These are phyloP conservation scores for Cladophialophora bantiana DNA, from an alignment of 2,329 filamentous ascomycete species.

Conservation along the genomic window DNA sequence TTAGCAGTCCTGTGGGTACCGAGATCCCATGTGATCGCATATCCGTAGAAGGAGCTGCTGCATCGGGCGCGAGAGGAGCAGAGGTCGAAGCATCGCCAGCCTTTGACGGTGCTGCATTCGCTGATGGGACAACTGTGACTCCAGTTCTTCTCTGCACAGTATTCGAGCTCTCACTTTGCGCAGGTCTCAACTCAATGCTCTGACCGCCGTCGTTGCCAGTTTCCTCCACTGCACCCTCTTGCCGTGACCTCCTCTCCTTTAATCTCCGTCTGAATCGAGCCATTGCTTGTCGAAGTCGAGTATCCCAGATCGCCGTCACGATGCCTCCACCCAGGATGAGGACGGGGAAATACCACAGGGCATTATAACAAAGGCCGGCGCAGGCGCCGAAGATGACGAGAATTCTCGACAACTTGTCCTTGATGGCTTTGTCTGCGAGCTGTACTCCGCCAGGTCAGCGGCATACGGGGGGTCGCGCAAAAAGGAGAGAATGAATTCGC, in stretches of 20 bases:
- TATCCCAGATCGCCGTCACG: conserved; percentile 64
- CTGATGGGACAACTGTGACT: neutral
- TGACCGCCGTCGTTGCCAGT: conserved; percentile 6
- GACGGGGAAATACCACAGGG: conserved; percentile 76
- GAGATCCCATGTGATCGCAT: conserved; percentile 45
- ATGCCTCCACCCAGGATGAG: conserved; percentile 66
- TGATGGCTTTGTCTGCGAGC: conserved; percentile 71
- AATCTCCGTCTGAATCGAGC: conserved; percentile 37
- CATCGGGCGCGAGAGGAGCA: neutral
- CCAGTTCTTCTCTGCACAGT: conserved; percentile 2
- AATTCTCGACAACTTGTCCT: conserved; percentile 67
- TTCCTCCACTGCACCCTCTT: conserved; percentile 7
- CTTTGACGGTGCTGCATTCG: neutral
- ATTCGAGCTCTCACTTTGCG: neutral
- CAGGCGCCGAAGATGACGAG: conserved; percentile 69
- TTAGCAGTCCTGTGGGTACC: conserved; percentile 46
- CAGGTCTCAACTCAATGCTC: conserved; percentile 1
- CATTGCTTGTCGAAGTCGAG: conserved; percentile 59
- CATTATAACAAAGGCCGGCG: conserved; percentile 73
- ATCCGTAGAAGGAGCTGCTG: conserved; percentile 19
- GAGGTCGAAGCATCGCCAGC: neutral
- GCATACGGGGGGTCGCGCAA: neutral
- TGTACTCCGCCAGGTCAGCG: conserved; percentile 42
- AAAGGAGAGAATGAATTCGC: neutral
- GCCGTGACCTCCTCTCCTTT: conserved; percentile 17